A percentile compares a stretch with the other conserved stretches of the same genome.
Evolutionary conservation across 306 rosid species (phyloP).

Genomic region (Vigna reflexopilosa): DNA sequence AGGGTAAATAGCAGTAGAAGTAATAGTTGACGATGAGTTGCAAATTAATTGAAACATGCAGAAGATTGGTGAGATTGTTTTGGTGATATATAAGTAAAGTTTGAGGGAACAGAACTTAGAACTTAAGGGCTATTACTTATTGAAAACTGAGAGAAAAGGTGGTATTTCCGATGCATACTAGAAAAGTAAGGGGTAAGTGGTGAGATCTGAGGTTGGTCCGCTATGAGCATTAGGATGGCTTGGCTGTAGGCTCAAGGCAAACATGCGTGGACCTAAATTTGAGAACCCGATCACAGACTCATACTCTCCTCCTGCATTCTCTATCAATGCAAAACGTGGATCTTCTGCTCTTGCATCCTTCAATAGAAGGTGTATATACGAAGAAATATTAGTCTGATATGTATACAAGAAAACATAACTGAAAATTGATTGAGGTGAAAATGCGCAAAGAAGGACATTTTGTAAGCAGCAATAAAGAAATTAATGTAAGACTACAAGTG

Average conservation of each 20-base stretch:
- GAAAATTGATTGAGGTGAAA: no score
- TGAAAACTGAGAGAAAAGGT: slow-evolving; percentile 13
- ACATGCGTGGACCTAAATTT: slow-evolving; percentile 66
- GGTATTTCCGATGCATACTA: slow-evolving; percentile 32
- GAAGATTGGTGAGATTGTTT: slow-evolving; percentile 16
- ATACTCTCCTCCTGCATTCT: slow-evolving; percentile 60
- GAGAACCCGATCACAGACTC: slow-evolving; percentile 66
- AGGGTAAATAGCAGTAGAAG: not conserved
- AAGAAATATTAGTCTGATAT: not conserved
- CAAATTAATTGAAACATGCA: slow-evolving; percentile 6
- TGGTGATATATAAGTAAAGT: not conserved
- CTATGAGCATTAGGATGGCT: slow-evolving; percentile 55
- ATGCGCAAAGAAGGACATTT: no score
- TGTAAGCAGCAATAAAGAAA: no score
- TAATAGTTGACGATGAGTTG: slow-evolving; percentile 2
- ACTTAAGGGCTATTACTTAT: slow-evolving; percentile 29
- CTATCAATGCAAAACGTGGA: slow-evolving; percentile 65
- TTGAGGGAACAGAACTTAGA: slow-evolving; percentile 7
- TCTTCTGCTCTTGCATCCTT: slow-evolving; percentile 73
- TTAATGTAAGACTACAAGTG: no score
- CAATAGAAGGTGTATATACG: not conserved
- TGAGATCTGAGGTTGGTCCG: slow-evolving; percentile 63
- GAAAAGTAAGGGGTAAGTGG: slow-evolving; percentile 70
- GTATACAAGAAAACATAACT: no score
- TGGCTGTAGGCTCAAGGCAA: slow-evolving; percentile 64